Evolutionary conservation across 2,329 filamentous ascomycete genomes (phyloP), one percentile per base, ranked within the genome.

Genomic region (Leptographium lundbergii): DNA sequence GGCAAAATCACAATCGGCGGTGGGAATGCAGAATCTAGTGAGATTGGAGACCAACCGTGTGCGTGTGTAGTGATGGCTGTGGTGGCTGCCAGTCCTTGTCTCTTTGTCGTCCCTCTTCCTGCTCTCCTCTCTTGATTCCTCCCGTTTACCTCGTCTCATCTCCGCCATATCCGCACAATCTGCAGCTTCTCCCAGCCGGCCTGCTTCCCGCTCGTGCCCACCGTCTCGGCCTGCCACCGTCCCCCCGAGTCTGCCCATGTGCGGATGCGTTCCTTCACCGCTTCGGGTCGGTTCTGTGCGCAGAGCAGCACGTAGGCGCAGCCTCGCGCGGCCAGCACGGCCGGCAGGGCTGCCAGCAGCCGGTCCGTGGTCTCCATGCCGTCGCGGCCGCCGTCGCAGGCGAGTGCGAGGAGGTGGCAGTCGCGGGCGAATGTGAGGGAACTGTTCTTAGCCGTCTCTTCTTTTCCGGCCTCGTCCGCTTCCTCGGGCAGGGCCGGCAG

Each of bases 101-200:
- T 27, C 7, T 52, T 4, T 34, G 50, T 39, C 36, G 36, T 14
- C 13, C 36, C 36, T 4, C 17, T 4, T 14, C 29, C 29, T 32
- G 6, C 19, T 32, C 24, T 10, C 19, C 4, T 29, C 3, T 10
- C 25, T 6, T 17, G 14, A 39, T 6, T 39, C 22, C 7, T 4
- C 22, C 34, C 39, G 19, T 17, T 10, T 19, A 2, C 6, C 42
- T 7, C 25, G 59, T 3, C 32, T 59, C 60, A 47, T 76, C 76
- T n/a, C 67, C 83, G 81, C 88, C 89, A 95, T 69, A 96, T 88
- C 69, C 91, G 82, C 65, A 97, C 76, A 66, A 99, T 87, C 68
- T 91, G 86, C 71, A 99, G 76, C 74, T 88, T 95, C 75, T 99
- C 94, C 91, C 92, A 96, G 0, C 94, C 94, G 34, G 88, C 92